Evolutionary conservation across 2,329 filamentous ascomycete genomes (phyloP).

Genomic region (Fusarium odoratissimum): DNA sequence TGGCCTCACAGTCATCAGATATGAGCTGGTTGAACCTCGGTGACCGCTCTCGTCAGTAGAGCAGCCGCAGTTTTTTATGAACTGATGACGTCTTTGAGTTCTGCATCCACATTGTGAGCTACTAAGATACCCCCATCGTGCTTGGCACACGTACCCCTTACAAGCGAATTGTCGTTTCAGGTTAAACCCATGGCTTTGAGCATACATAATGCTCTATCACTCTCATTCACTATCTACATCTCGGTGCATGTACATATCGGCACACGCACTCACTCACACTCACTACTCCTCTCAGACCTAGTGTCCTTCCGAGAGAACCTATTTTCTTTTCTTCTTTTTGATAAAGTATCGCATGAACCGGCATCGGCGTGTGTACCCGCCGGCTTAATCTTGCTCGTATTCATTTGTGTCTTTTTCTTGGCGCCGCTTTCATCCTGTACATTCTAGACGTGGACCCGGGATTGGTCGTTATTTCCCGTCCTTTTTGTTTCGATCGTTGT

Average conservation of each 20-base stretch:
- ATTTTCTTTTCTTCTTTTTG: constrained; percentile 39
- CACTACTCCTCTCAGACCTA: constrained; percentile 26
- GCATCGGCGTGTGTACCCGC: constrained; percentile 46
- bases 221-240: constrained; percentile 19
- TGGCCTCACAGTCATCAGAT: constrained; percentile 67
- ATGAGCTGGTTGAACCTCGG: constrained; percentile 86
- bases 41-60: constrained; percentile 51
- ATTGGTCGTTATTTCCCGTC: constrained; percentile 42
- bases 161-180: constrained; percentile 8
- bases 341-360: constrained; percentile 43
- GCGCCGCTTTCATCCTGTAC: constrained; percentile 45
- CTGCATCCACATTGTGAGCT: constrained; percentile 24
- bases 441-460: constrained; percentile 51
- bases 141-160: constrained; percentile 22
- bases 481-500: constrained; percentile 39
- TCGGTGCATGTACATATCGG: constrained; percentile 28
- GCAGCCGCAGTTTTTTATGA: constrained; percentile 30
- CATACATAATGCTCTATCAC: constrained; percentile 30
- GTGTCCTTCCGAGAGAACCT: constrained; percentile 20
- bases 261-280: constrained; percentile 33
- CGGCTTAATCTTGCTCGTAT: constrained; percentile 51
- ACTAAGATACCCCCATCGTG: constrained; percentile 38
- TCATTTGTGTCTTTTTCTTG: constrained; percentile 39
- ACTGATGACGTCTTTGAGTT: constrained; percentile 32
- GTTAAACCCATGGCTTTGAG: constrained; percentile 12